These are phyloP conservation scores for Ambrosiella beaveri DNA, from an alignment of 2,329 filamentous ascomycete genomes.

Conservation along the genomic window DNA sequence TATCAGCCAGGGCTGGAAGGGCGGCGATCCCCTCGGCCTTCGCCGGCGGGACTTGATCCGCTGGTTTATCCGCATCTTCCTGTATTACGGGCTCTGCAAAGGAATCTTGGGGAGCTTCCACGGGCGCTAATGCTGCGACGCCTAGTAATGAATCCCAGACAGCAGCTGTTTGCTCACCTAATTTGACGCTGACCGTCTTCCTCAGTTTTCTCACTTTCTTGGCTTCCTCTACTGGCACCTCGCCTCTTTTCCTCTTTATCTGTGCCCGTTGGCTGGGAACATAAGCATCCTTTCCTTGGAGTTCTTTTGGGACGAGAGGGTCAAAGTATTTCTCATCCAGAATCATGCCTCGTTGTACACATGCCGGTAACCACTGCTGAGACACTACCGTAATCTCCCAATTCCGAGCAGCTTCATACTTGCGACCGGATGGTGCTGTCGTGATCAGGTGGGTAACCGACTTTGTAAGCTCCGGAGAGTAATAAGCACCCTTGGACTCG, in stretches of 20 bases:
- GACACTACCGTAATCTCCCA: constrained; percentile 73
- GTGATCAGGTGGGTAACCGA: constrained; percentile 78
- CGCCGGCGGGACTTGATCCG: constrained; percentile 2
- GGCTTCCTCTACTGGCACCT: constrained; percentile 27
- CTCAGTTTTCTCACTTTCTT: constrained; percentile 62
- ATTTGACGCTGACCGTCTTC: constrained; percentile 62
- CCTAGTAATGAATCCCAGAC: constrained; percentile 86
- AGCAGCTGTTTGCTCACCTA: constrained; percentile 57
- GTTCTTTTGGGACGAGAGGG: constrained; percentile 47
- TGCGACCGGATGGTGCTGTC: constrained; percentile 61
- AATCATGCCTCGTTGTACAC: constrained; percentile 71
- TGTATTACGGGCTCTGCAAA: constrained; percentile 2
- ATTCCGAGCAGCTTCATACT: constrained; percentile 70
- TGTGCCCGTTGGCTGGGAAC: neutral
- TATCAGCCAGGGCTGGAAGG: neutral
- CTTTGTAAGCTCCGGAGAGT: constrained; percentile 75
- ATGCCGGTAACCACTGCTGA: constrained; percentile 71
- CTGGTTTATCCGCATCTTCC: neutral
- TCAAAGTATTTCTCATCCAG: constrained; percentile 77
- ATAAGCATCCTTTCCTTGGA: constrained; percentile 56
- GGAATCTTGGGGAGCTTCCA: constrained; percentile 1
- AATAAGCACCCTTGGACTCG: constrained; percentile 56
- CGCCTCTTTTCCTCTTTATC: constrained; percentile 5
- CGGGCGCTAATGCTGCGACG: neutral
- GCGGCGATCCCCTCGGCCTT: neutral